A percentile compares a stretch with the other conserved stretches of the same genome.
phyloP scores from a whole-genome alignment of 768 basidiomycete genomes.

The Leccinum boreale region DNA sequence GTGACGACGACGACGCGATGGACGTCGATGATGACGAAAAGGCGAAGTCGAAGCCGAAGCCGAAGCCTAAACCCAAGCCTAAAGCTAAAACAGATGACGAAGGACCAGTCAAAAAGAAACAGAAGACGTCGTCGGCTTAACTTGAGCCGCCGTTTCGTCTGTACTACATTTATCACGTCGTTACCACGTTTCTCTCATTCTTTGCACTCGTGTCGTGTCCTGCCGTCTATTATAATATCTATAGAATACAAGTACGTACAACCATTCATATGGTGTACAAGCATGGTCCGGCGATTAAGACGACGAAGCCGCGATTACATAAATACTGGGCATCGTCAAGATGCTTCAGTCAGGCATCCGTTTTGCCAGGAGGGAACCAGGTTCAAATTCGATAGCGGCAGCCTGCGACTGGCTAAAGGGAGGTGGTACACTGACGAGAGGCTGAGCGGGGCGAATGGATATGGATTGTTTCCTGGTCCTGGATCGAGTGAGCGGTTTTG shows the following conservation, averaged over 20 bases:
- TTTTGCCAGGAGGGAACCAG: constrained; percentile 70
- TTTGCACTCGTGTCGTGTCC: background rate
- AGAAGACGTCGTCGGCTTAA: constrained; percentile 48
- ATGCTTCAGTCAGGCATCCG: constrained; percentile 20
- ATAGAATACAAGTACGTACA: constrained; percentile 25
- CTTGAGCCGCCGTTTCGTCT: background rate
- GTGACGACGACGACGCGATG: constrained; percentile 46
- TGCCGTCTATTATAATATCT: constrained; percentile 18
- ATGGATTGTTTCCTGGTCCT: constrained; percentile 36
- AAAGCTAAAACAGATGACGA: constrained; percentile 38
- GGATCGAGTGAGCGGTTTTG: constrained; percentile 36
- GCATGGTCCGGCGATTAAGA: constrained; percentile 5
- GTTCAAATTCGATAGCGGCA: constrained; percentile 56
- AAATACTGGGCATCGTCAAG: background rate
- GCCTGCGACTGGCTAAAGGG: constrained; percentile 32
- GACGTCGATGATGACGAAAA: constrained; percentile 44
- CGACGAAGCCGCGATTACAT: background rate
- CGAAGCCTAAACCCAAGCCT: constrained; percentile 41
- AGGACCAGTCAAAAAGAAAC: constrained; percentile 74
- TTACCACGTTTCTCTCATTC: background rate
- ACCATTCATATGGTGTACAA: constrained; percentile 14
- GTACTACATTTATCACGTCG: background rate
- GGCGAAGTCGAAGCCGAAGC: constrained; percentile 33
- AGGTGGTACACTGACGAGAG: constrained; percentile 47
- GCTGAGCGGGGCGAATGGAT: constrained; percentile 39